phyloP scores from a whole-genome alignment of 495 filamentous ascomycete species.

The Podospora didyma region DNA sequence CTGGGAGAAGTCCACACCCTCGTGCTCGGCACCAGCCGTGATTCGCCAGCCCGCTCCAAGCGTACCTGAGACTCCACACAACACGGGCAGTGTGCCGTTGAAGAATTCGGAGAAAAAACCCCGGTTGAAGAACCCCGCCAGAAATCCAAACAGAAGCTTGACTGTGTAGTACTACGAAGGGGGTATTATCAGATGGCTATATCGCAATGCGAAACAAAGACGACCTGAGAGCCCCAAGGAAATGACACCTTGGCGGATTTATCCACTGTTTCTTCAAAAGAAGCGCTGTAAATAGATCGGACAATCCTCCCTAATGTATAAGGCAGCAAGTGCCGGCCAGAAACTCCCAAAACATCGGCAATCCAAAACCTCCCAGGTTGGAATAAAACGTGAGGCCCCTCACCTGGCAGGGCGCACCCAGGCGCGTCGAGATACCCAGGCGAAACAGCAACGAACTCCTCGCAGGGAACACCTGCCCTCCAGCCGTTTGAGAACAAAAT shows the following conservation, averaged over 20 bases:
- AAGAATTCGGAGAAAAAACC: no score
- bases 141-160: no score
- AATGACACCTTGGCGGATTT: no score
- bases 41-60: constrained; percentile 7
- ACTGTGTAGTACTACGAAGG: no score
- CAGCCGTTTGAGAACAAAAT: not conserved
- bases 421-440: not conserved
- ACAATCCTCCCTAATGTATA: no score
- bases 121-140: no score
- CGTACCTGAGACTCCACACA: not conserved
- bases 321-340: no score
- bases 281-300: no score
- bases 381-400: no score
- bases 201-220: constrained; percentile 1
- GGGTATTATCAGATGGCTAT: not conserved
- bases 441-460: not conserved
- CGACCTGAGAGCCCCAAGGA: no score
- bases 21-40: constrained; percentile 3
- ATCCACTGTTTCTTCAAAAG: no score
- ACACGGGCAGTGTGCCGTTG: no score
- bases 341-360: not conserved
- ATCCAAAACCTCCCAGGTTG: not conserved
- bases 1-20: constrained; percentile 7
- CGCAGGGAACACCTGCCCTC: not conserved
- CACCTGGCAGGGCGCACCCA: not conserved